phyloP scores from a whole-genome alignment of 2,329 filamentous ascomycete genomes.

The Volutella citrinella region DNA sequence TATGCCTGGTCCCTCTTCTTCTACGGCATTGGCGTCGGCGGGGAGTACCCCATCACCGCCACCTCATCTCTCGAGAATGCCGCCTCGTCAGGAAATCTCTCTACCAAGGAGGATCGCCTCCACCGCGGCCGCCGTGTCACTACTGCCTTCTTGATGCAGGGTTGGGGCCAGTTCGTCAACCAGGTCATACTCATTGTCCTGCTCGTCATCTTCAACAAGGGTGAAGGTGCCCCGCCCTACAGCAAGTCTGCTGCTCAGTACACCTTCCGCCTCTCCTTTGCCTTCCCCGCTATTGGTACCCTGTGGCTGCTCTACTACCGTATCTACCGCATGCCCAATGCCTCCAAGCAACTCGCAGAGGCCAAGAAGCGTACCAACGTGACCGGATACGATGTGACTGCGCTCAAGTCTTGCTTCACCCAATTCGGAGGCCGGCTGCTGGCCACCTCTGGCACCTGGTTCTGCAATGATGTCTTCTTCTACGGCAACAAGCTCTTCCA shows the following conservation, averaged over 20 bases:
- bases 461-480: slow-evolving; percentile 97
- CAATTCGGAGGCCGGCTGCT: slow-evolving; percentile 85
- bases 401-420: slow-evolving; percentile 71
- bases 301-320: slow-evolving; percentile 96
- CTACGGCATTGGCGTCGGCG: slow-evolving; percentile 63
- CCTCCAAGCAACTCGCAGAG: slow-evolving; percentile 74
- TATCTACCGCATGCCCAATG: slow-evolving; percentile 89
- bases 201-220: slow-evolving; percentile 84
- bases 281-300: slow-evolving; percentile 84
- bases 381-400: slow-evolving; percentile 88
- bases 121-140: slow-evolving; percentile 96
- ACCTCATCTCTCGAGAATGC: slow-evolving; percentile 93
- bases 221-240: slow-evolving; percentile 72
- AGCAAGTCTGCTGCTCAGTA: slow-evolving; percentile 75
- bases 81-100: slow-evolving; percentile 79
- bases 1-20: slow-evolving; percentile 95
- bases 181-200: slow-evolving; percentile 85
- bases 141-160: slow-evolving; percentile 96
- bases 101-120: slow-evolving; percentile 87
- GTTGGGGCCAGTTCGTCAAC: slow-evolving; percentile 96
- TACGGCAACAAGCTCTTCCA: slow-evolving; percentile 99
- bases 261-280: slow-evolving; percentile 90
- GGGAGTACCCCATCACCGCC: slow-evolving; percentile 95
- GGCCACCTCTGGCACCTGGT: slow-evolving; percentile 88
- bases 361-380: slow-evolving; percentile 85